Evolutionary conservation across 2,329 filamentous ascomycete species (phyloP).

Genomic region (Sporothrix pseudoabietina): DNA sequence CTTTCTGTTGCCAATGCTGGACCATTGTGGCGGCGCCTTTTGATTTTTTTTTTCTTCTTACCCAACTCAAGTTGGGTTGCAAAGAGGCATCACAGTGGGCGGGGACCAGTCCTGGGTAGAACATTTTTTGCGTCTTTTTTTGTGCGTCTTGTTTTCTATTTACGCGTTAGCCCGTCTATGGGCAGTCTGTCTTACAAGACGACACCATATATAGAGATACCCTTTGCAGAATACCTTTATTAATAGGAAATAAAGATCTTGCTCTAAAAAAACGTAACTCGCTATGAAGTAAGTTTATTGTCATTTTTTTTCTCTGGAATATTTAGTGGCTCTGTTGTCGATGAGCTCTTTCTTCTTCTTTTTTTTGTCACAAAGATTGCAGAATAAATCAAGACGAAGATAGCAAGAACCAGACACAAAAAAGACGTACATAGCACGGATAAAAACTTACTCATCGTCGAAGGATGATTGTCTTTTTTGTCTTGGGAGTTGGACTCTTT

Average conservation of each 20-base stretch:
- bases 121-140: neutral
- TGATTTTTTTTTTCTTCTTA: neutral
- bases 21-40: constrained; percentile 27
- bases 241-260: constrained; percentile 22
- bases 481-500: neutral
- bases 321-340: too few species aligned
- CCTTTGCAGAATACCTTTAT: constrained; percentile 19
- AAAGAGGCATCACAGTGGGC: constrained; percentile 2
- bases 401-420: neutral
- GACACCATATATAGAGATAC: constrained; percentile 27
- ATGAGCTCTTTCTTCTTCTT: neutral
- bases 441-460: too few species aligned
- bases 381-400: neutral
- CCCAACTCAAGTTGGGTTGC: neutral
- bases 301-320: neutral
- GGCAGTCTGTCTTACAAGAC: neutral
- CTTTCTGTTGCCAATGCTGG: constrained; percentile 28
- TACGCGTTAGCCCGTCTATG: neutral
- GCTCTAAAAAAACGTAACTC: neutral
- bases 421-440: neutral
- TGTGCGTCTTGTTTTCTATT: neutral
- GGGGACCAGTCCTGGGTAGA: constrained; percentile 2
- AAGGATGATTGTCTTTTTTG: too few species aligned
- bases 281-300: neutral
- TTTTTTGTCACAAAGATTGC: neutral